Base-by-base conservation (phyloP, 2,329 filamentous ascomycete species). In the Penicillium freii region DNA sequence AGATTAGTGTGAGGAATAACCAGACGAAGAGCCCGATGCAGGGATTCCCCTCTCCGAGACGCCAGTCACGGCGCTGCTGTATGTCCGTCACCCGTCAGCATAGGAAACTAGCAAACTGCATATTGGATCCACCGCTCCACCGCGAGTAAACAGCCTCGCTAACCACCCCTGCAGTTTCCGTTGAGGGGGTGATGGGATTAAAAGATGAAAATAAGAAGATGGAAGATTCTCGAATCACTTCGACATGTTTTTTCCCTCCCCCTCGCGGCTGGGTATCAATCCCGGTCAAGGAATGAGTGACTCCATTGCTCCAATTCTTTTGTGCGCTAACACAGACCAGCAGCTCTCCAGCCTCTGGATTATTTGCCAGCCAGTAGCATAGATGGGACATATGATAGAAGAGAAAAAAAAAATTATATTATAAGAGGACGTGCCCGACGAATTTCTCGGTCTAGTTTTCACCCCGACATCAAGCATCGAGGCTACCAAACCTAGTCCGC, bases 281-380 rank as follows among this genome's bases (percentile, higher is more conserved):
- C 21, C 46, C 49, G 38, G 47, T 48, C 25, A 48, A 63, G 55
- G 59, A 63, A 63, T 62, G 58, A 64, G 57, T 63, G 65, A 67
- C 69, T 67, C 64, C 60, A 68, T 62, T 60, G 60, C 61, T 66
- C 63, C 65, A 66, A 58, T 67, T 58, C 56, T 63, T 51, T 65
- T 61, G 63, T 57, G 59, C 69, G 66, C 68, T 71, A 70, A 68
- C 64, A 67, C 65, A 67, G 62, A 63, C 62, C 62, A 69, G 59
- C 51, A 60, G 63, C 60, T 65, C 60, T 66, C 68, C 69, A 71
- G 69, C 69, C 69, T 69, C 69, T 68, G 48, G 23, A 66, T 66
- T 66, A 66, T 66, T 67, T 61, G 57, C 48, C 61, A 62, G 57
- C 63, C 60, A 62, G 59, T 64, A 63, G 62, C 17, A 36, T 55